Evolutionary conservation across 192 early-diverging fungal genomes (phyloP), one percentile per base, ranked within the genome.

Genomic region (Paraglomus brasilianum): DNA sequence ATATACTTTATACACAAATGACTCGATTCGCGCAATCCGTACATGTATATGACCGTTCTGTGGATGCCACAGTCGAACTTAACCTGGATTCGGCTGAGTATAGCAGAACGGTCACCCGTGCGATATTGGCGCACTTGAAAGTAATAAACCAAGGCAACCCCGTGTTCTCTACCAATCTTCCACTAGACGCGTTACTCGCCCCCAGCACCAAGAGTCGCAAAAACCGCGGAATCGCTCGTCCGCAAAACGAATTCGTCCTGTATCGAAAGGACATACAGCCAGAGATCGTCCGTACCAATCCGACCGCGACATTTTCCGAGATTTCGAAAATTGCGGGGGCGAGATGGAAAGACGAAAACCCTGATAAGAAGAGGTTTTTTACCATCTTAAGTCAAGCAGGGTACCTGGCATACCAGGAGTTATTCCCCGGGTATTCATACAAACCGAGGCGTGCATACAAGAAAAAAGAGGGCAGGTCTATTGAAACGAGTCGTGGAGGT

Each of bases 121-220:
- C n/a, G n/a, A n/a, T n/a, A n/a, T n/a, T n/a, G n/a, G n/a, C n/a
- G n/a, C n/a, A n/a, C n/a, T n/a, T n/a, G n/a, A n/a, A n/a, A n/a
- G n/a, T n/a, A n/a, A n/a, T n/a, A n/a, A n/a, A n/a, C n/a, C n/a
- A n/a, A n/a, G n/a, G n/a, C n/a, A n/a, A n/a, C n/a, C n/a, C n/a
- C n/a, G n/a, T n/a, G n/a, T n/a, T n/a, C n/a, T n/a, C n/a, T n/a
- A n/a, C n/a, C n/a, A n/a, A n/a, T n/a, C n/a, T n/a, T n/a, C n/a
- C n/a, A n/a, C n/a, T n/a, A n/a, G n/a, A n/a, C n/a, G n/a, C n/a
- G n/a, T n/a, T n/a, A n/a, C 48, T 63, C 11, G 50, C 66, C 0
- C 66, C 66, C n/a, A 53, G 66, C 36, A 67, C 51, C 10, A 67
- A 55, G 44, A 67, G 50, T 55, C 17, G 66, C 2, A 45, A 38